phyloP scores from a whole-genome alignment of 192 early-diverging fungal species.

The Backusella westeae region DNA sequence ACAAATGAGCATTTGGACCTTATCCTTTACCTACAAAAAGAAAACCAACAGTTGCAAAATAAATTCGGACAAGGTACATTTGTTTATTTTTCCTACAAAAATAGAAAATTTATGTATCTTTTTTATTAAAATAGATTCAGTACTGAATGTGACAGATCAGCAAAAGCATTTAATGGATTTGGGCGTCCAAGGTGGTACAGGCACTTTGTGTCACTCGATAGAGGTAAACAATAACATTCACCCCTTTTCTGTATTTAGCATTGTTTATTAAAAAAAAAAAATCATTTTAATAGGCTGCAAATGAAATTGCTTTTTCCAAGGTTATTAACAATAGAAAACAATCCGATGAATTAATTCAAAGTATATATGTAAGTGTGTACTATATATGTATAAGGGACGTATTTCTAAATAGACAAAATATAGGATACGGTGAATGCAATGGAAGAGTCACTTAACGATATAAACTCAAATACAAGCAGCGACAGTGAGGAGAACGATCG shows the following conservation, averaged over 20 bases:
- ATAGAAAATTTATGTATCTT: background rate
- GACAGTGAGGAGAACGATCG: background rate
- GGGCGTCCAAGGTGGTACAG: background rate
- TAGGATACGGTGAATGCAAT: conserved; percentile 9
- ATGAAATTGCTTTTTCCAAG: background rate
- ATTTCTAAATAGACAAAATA: background rate
- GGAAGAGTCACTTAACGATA: background rate
- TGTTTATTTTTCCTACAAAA: background rate
- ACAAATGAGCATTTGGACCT: conserved; percentile 2
- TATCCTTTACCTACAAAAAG: background rate
- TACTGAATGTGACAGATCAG: background rate
- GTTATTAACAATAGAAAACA: background rate
- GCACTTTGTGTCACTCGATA: background rate
- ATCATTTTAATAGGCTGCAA: background rate
- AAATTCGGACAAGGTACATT: background rate
- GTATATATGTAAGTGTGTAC: background rate
- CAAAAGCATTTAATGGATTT: background rate
- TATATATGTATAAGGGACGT: background rate
- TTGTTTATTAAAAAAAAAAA: background rate
- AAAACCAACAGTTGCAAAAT: background rate
- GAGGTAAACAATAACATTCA: conserved; percentile 10
- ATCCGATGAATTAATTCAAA: conserved; percentile 8
- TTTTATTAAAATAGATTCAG: background rate
- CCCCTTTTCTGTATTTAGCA: background rate
- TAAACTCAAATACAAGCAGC: background rate